These are phyloP conservation scores for Aechmea fasciata DNA, from an alignment of 176 grass and related monocot species.

Conservation along the genomic window DNA sequence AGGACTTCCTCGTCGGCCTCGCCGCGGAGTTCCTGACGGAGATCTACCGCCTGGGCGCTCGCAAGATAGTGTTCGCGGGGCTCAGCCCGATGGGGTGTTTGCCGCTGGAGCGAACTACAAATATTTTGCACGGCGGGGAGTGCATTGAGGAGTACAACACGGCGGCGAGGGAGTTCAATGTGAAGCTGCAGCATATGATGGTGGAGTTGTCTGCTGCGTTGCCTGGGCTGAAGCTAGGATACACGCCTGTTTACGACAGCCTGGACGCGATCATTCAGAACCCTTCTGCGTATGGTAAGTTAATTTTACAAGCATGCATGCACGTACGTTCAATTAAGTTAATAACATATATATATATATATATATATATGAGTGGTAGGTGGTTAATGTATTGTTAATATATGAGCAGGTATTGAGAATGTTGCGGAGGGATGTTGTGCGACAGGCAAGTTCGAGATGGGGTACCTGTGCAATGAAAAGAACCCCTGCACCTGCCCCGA, in stretches of 20 bases:
- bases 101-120: constrained; percentile 56
- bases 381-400: background rate
- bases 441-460: constrained; percentile 60
- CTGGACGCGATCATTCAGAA: constrained; percentile 42
- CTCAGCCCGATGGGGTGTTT: constrained; percentile 74
- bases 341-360: too few species aligned
- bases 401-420: constrained; percentile 59
- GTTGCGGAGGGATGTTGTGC: constrained; percentile 68
- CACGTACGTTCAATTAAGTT: too few species aligned
- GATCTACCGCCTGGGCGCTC: constrained; percentile 53
- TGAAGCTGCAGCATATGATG: constrained; percentile 52
- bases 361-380: too few species aligned
- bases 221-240: constrained; percentile 31
- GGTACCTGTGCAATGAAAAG: constrained; percentile 43
- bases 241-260: constrained; percentile 35
- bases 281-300: constrained; percentile 44
- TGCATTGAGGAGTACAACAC: constrained; percentile 67
- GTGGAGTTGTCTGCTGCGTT: background rate
- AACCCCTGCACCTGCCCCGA: constrained; percentile 35
- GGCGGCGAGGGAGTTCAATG: constrained; percentile 63
- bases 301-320: background rate
- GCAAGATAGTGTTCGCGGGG: constrained; percentile 54
- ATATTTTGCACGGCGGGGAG: constrained; percentile 23
- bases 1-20: constrained; percentile 45
- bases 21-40: constrained; percentile 44